A percentile compares a stretch with the other conserved stretches of the same genome.
phyloP scores from a whole-genome alignment of 345 rosid species.

The Eucalyptus paniculata region DNA sequence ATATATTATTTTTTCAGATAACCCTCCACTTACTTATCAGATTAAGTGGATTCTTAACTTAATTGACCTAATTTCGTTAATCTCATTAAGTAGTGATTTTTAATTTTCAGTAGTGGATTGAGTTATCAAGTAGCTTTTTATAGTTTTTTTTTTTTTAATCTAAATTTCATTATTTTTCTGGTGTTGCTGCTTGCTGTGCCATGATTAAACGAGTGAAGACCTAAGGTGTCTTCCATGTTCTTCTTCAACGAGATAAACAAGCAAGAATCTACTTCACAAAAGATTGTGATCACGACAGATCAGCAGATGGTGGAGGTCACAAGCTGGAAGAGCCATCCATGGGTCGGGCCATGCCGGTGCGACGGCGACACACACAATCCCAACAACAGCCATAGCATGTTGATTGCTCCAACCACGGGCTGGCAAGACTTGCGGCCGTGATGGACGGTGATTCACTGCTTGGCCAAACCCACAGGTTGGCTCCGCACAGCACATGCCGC shows the following conservation, averaged over 20 bases:
- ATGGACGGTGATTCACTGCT: background rate
- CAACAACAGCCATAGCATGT: background rate
- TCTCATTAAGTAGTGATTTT: background rate
- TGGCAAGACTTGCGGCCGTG: background rate
- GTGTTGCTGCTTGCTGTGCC: background rate
- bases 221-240: background rate
- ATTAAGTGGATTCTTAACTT: background rate
- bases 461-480: background rate
- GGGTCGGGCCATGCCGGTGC: background rate
- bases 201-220: background rate
- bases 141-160: background rate
- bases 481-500: background rate
- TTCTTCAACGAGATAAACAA: background rate
- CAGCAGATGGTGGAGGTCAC: background rate
- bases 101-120: rapidly evolving
- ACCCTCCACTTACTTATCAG: background rate
- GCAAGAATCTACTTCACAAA: background rate
- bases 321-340: background rate
- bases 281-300: background rate
- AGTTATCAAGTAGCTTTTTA: background rate
- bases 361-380: background rate
- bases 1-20: background rate
- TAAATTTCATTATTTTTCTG: background rate
- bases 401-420: background rate
- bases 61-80: background rate